These are phyloP conservation scores for Rhodotorula babjevae DNA, from an alignment of 768 basidiomycete species.

Conservation along the genomic window DNA sequence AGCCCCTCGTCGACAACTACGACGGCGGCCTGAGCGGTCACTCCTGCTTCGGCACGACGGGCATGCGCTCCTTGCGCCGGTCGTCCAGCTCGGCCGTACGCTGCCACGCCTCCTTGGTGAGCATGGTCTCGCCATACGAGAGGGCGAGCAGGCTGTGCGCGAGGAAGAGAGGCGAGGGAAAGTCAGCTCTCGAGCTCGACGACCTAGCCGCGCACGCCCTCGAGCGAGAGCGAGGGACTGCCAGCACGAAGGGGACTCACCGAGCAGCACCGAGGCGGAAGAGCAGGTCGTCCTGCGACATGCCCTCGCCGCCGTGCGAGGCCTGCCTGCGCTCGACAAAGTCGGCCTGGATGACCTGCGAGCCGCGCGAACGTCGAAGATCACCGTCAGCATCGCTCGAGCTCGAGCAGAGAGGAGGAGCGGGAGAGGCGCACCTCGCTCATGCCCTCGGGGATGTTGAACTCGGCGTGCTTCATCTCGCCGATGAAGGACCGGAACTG, in stretches of 20 bases:
- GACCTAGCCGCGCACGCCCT: too few relatives aligned
- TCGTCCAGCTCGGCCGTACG: conserved; percentile 41
- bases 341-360: conserved; percentile 43
- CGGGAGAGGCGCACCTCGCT: conserved; percentile 32
- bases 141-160: conserved; percentile 36
- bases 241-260: conserved; percentile 5
- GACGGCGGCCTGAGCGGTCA: too few relatives aligned
- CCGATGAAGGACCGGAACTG: conserved; percentile 38
- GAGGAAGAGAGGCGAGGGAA: too few relatives aligned
- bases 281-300: conserved; percentile 43
- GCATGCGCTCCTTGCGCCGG: conserved; percentile 33
- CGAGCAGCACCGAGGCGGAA: conserved; percentile 43
- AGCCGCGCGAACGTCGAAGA: too few relatives aligned
- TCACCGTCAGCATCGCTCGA: background rate
- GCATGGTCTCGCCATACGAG: conserved; percentile 27
- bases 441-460: conserved; percentile 37
- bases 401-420: too few relatives aligned
- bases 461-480: conserved; percentile 3
- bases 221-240: too few relatives aligned
- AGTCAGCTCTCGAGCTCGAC: background rate
- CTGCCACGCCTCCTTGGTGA: conserved; percentile 38
- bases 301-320: conserved; percentile 31
- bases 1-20: too few relatives aligned
- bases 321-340: conserved; percentile 40
- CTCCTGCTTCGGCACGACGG: conserved; percentile 6